Conservation (phyloP, 2,329 filamentous ascomycete genomes). For the Neurospora sp. region DNA sequence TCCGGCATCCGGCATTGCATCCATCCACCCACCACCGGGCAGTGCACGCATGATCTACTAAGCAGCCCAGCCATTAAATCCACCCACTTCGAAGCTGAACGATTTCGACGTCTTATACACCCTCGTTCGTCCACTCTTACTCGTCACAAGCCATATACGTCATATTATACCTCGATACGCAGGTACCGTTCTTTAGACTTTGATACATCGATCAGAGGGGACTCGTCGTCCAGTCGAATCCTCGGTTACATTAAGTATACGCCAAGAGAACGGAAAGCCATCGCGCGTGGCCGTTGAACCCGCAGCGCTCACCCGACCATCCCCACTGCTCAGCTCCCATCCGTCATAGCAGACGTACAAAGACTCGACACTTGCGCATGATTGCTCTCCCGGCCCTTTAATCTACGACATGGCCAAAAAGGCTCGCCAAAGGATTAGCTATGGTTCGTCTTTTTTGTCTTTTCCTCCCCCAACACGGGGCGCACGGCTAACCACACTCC, state of each 20-base stretch:
- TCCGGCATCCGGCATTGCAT: neutral
- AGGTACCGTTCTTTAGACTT: neutral
- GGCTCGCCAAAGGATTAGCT: constrained; percentile 56
- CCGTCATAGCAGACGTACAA: neutral
- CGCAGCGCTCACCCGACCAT: neutral
- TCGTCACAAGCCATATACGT: neutral
- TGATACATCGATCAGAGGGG: neutral
- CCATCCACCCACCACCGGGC: neutral
- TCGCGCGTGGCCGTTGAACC: neutral
- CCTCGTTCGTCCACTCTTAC: neutral
- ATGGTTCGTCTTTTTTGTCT: constrained; percentile 37
- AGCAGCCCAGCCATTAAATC: neutral
- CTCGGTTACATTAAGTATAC: neutral
- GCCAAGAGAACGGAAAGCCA: neutral
- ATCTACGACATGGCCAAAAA: constrained; percentile 48
- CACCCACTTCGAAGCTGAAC: neutral
- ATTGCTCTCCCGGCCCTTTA: constrained; percentile 4
- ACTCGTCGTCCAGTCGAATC: neutral
- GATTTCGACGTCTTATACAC: neutral
- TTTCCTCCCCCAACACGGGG: neutral
- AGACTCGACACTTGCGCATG: neutral
- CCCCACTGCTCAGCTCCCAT: neutral
- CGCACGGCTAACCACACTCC: neutral
- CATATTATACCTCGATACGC: neutral
- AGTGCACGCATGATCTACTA: neutral